Evolutionary conservation across 345 rosid species (phyloP), one percentile per base, ranked within the genome.

Genomic region (Lenwebbia sp.): DNA sequence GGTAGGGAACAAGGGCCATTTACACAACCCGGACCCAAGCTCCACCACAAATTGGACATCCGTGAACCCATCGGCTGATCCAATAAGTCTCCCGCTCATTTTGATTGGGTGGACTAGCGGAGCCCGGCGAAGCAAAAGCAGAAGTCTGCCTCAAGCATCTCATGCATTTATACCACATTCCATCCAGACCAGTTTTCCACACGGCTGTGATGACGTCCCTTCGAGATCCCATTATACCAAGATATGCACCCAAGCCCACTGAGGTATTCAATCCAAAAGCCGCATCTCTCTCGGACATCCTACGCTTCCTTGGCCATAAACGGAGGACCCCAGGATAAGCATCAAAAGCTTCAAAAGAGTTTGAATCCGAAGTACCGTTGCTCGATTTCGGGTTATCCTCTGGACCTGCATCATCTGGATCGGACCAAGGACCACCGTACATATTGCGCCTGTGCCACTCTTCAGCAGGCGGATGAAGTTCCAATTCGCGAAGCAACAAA

Each of bases 11-110:
- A 23, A 82, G 58, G 81, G 58, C 62, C 54, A 26, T 41, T 78
- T 93, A 98, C 55, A 95, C 97, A 75, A 96, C 99, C 83, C 96
- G 95, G 88, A 97, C 98, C 99, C 99, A 97, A 15, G 98, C 92
- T 85, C 99, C 99, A 55, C 99, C 98, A 14, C 99, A 97, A 96
- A 96, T 96, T 21, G 99, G 99, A 89, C 99, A 97, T 74, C 99
- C 96, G 56, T 92, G 93, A 49, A 94, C 97, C 99, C 99, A 97
- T 10, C 97, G 96, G 92, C 99, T 96, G 82, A 96, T 95, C 98
- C 98, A 97, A 98, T 95, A 96, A 15, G 88, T 89, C 89, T 95
- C 98, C 40, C 96, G 90, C 50, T 95, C 98, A 54, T 90, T 96
- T 57, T 89, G 94, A 88, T 90, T 91, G 33, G 93, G 84, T 83